Evolutionary conservation across 441 rosid species (phyloP).

Genomic region (Euphorbia corollata): DNA sequence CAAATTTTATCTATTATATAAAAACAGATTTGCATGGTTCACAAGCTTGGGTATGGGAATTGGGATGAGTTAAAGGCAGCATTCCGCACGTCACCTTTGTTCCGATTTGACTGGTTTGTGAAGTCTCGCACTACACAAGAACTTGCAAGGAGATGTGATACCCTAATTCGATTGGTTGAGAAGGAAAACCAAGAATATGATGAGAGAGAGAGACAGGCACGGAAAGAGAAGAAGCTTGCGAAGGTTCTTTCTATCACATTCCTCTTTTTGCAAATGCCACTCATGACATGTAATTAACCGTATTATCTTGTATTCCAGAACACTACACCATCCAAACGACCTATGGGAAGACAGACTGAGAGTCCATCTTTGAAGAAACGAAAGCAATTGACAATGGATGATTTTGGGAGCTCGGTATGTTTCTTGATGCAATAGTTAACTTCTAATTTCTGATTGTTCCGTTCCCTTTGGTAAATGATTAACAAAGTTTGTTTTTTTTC

Average conservation of each 20-base stretch:
- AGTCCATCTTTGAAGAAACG: slow-evolving; percentile 73
- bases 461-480: not conserved
- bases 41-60: slow-evolving; percentile 96
- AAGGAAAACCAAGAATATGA: slow-evolving; percentile 97
- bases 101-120: slow-evolving; percentile 96
- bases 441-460: not conserved
- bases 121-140: slow-evolving; percentile 93
- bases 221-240: slow-evolving; percentile 94
- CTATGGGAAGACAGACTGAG: slow-evolving; percentile 59
- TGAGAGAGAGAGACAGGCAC: slow-evolving; percentile 95
- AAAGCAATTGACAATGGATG: slow-evolving; percentile 79
- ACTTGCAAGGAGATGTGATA: slow-evolving; percentile 94
- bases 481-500: not conserved
- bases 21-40: slow-evolving; percentile 91
- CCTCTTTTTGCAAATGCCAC: not conserved
- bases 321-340: slow-evolving; percentile 78
- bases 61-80: slow-evolving; percentile 97
- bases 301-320: slow-evolving; percentile 33
- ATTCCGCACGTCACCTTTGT: slow-evolving; percentile 72
- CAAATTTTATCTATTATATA: slow-evolving; percentile 11
- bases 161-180: slow-evolving; percentile 88
- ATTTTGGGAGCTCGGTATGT: slow-evolving; percentile 58
- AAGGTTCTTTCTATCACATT: slow-evolving; percentile 41
- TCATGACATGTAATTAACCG: not conserved
- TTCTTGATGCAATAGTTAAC: not conserved